A percentile compares a stretch with the other conserved stretches of the same genome.
Conservation (phyloP, 2,329 filamentous ascomycete genomes). For the Pseudogymnoascus sp. region DNA sequence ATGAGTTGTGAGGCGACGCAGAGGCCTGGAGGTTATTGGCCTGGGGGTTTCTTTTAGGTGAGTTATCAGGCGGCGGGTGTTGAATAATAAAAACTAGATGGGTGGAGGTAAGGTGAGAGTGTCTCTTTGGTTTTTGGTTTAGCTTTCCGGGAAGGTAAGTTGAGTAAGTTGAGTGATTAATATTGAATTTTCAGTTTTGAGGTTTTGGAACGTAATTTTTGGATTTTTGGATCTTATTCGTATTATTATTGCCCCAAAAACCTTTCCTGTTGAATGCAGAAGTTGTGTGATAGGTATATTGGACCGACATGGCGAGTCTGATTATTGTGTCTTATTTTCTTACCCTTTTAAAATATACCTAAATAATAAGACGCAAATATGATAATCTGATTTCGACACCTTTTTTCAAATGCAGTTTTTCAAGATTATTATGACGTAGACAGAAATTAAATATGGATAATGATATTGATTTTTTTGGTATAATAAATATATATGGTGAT, state of each 20-base stretch:
- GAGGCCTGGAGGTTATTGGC: background rate
- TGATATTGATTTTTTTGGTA: background rate
- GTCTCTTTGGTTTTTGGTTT: no score
- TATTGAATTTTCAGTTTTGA: background rate
- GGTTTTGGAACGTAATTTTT: background rate
- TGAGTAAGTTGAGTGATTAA: background rate
- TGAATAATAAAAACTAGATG: no score
- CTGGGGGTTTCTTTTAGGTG: background rate
- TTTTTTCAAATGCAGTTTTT: background rate
- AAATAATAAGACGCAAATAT: background rate
- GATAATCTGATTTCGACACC: background rate
- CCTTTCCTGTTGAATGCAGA: no score
- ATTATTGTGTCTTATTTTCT: background rate
- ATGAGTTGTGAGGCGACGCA: background rate
- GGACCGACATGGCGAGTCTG: background rate
- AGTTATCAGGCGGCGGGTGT: background rate
- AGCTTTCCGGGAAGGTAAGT: background rate
- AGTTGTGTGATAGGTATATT: background rate
- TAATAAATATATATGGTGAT: background rate
- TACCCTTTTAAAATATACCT: background rate
- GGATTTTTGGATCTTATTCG: background rate
- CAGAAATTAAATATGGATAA: background rate
- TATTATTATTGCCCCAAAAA: background rate
- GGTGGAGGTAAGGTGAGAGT: no score
- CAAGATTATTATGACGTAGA: background rate